Percentiles rank a stretch among this genome's conserved stretches.
phyloP scores from a whole-genome alignment of 352 stramenopile genomes.

The Globisporangium yorkense region DNA sequence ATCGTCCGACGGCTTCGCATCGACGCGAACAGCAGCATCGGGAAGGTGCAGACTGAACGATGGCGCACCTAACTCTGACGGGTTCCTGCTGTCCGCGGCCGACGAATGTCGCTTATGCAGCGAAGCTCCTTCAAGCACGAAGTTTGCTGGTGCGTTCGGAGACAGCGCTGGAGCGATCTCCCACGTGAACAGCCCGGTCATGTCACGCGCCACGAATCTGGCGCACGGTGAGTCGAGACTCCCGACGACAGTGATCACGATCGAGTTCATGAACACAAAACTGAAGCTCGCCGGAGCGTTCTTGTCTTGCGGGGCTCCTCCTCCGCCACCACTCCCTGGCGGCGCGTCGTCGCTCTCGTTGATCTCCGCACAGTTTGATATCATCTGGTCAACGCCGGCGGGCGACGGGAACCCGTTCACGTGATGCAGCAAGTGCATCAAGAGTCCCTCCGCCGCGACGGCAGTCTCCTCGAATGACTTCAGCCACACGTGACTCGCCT shows the following conservation, averaged over 20 bases:
- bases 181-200: constrained; percentile 85
- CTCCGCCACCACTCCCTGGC: constrained; percentile 13
- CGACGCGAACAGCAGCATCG: constrained; percentile 47
- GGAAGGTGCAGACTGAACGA: constrained; percentile 35
- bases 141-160: neutral
- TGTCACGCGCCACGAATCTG: constrained; percentile 75
- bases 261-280: constrained; percentile 87
- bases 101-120: neutral
- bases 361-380: constrained; percentile 75
- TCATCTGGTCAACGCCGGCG: constrained; percentile 78
- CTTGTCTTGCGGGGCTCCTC: constrained; percentile 11
- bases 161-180: constrained; percentile 52
- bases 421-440: constrained; percentile 85
- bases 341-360: constrained; percentile 30
- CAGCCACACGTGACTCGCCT: constrained; percentile 60
- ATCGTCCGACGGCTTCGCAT: constrained; percentile 41
- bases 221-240: constrained; percentile 72
- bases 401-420: constrained; percentile 83
- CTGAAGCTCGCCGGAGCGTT: constrained; percentile 39
- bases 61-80: constrained; percentile 12
- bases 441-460: constrained; percentile 66
- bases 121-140: neutral
- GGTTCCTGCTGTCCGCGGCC: neutral
- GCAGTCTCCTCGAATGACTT: constrained; percentile 85
- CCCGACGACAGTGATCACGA: constrained; percentile 80